phyloP scores from a whole-genome alignment of 441 rosid genomes.

The Brassica hybrid region DNA sequence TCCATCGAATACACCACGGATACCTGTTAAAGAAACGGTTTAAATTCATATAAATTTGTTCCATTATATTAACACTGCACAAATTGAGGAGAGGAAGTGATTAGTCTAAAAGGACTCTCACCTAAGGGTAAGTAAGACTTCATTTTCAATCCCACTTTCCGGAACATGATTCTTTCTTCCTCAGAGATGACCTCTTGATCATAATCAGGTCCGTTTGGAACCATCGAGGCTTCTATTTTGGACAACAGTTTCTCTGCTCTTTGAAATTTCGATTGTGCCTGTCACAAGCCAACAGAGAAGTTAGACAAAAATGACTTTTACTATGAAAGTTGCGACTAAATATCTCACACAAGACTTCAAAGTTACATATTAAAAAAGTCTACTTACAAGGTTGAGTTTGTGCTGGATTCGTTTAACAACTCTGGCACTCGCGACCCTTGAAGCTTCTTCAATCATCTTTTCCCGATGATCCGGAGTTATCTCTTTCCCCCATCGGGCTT shows the following conservation, averaged over 20 bases:
- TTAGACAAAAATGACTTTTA: conserved; percentile 5
- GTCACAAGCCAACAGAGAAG: conserved; percentile 41
- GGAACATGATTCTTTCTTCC: conserved; percentile 90
- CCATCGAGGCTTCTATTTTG: conserved; percentile 91
- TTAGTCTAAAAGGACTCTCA: conserved; percentile 44
- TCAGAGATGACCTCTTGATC: conserved; percentile 96
- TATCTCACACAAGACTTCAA: conserved; percentile 19
- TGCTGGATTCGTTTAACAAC: conserved; percentile 77
- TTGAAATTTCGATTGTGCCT: conserved; percentile 89
- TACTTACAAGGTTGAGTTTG: conserved; percentile 78
- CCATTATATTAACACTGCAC: conserved; percentile 4
- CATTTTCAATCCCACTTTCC: conserved; percentile 94
- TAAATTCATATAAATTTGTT: conserved; percentile 6
- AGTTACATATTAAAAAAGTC: conserved; percentile 26
- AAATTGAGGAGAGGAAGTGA: conserved; percentile 32
- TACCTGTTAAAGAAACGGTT: conserved; percentile 52
- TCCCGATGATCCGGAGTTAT: conserved; percentile 77
- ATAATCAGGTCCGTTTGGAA: conserved; percentile 94
- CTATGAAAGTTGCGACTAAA: conserved; percentile 11
- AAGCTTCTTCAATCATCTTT: conserved; percentile 89
- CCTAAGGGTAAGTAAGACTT: conserved; percentile 93
- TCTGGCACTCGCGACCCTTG: conserved; percentile 67
- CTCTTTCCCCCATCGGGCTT: conserved; percentile 90
- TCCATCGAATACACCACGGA: conserved; percentile 98
- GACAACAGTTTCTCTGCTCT: conserved; percentile 88